A percentile compares a stretch with the other conserved stretches of the same genome.
These are phyloP conservation scores for Yamadazyma sp. DNA, from an alignment of 1,139 yeast genomes.

Conservation along the genomic window DNA sequence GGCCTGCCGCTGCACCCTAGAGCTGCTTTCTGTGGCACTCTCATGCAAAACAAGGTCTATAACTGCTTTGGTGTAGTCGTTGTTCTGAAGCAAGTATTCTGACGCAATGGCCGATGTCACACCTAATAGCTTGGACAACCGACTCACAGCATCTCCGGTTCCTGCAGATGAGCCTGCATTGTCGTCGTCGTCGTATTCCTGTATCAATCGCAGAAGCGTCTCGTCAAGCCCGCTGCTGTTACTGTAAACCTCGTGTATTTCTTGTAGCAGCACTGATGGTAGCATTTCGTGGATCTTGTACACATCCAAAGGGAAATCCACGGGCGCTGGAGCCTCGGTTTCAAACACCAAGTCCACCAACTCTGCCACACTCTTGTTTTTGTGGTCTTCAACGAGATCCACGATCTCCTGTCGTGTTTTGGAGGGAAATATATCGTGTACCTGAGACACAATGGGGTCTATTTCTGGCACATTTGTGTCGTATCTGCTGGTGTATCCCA, in stretches of 20 bases:
- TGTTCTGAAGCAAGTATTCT: constrained; percentile 9
- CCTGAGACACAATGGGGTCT: background rate
- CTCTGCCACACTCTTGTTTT: constrained; percentile 5
- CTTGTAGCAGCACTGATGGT: constrained; percentile 6
- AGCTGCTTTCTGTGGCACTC: background rate
- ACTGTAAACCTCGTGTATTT: constrained; percentile 3
- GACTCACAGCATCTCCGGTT: background rate
- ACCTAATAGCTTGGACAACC: background rate
- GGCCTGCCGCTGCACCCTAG: constrained; percentile 7
- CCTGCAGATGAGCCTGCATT: too few species aligned
- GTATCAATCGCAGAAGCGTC: constrained; percentile 4
- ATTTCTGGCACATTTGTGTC: too few species aligned
- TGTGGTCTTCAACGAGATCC: constrained; percentile 1
- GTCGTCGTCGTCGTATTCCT: background rate
- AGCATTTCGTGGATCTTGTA: constrained; percentile 12
- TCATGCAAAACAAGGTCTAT: constrained; percentile 28
- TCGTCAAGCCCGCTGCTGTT: constrained; percentile 1
- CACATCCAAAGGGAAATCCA: constrained; percentile 13
- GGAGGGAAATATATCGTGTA: constrained; percentile 7
- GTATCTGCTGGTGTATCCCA: background rate
- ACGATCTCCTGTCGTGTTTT: constrained; percentile 3
- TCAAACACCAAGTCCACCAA: constrained; percentile 9
- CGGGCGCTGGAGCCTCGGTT: background rate
- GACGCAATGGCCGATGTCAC: background rate
- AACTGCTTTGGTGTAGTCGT: constrained; percentile 24